Conservation (phyloP, 2,329 filamentous ascomycete genomes). For the Talaromyces sp. region DNA sequence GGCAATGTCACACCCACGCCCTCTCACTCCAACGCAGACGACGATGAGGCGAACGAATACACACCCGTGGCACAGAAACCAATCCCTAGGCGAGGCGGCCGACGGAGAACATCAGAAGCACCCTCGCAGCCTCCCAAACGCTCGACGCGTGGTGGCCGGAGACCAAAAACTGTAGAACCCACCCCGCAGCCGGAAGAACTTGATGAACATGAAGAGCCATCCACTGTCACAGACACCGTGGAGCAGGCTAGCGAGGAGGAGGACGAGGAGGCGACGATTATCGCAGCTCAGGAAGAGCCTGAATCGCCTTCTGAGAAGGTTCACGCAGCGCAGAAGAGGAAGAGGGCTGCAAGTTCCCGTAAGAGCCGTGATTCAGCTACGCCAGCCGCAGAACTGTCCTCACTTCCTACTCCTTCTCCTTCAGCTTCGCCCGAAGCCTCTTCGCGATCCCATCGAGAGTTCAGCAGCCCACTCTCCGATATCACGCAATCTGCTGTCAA, state of each 20-base stretch:
- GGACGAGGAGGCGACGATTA: conserved; percentile 25
- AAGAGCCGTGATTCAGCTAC: conserved; percentile 43
- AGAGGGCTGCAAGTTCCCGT: conserved; percentile 51
- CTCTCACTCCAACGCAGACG: conserved; percentile 48
- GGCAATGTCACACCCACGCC: conserved; percentile 47
- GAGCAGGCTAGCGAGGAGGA: conserved; percentile 25
- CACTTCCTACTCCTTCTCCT: conserved; percentile 48
- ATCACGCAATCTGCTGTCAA: conserved; percentile 68
- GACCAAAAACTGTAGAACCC: conserved; percentile 7
- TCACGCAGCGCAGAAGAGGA: conserved; percentile 63
- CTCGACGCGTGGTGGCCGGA: conserved; percentile 11
- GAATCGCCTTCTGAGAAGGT: conserved; percentile 54
- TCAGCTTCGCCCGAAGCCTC: conserved; percentile 58
- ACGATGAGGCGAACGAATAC: conserved; percentile 69
- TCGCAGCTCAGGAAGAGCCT: conserved; percentile 46
- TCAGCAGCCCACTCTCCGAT: conserved; percentile 60
- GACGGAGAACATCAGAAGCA: conserved; percentile 51
- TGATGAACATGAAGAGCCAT: conserved; percentile 53
- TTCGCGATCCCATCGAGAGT: conserved; percentile 29
- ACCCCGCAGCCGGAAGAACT: conserved; percentile 7
- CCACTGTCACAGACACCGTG: conserved; percentile 51
- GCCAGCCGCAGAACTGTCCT: conserved; percentile 38
- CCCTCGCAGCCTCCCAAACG: conserved; percentile 38
- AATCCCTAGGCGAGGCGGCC: conserved; percentile 56
- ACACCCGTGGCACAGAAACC: conserved; percentile 66